A percentile compares a stretch with the other conserved stretches of the same genome.
phyloP scores from a whole-genome alignment of 1,139 yeast genomes.

The Debaryomyces psychrophilus region DNA sequence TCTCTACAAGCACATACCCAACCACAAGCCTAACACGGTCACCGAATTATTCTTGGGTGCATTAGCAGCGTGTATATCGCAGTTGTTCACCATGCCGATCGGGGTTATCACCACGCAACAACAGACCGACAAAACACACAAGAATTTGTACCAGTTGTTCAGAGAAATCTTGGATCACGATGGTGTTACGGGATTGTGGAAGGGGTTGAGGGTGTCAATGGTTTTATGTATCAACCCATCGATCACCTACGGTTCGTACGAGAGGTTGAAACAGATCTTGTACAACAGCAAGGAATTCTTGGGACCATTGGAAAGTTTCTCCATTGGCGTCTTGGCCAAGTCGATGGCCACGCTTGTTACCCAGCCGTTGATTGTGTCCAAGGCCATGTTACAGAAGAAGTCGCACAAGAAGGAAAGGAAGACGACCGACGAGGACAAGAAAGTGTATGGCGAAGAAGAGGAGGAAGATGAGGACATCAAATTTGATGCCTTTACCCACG shows the following conservation, averaged over 20 bases:
- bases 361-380: constrained; percentile 84
- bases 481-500: constrained; percentile 45
- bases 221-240: constrained; percentile 84
- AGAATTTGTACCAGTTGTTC: constrained; percentile 50
- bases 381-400: constrained; percentile 75
- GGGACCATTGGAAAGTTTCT: constrained; percentile 68
- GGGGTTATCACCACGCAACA: constrained; percentile 84
- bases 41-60: constrained; percentile 82
- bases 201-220: constrained; percentile 79
- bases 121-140: constrained; percentile 59
- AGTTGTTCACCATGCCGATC: constrained; percentile 80
- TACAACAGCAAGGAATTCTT: constrained; percentile 52
- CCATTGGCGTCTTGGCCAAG: constrained; percentile 79
- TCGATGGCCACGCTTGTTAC: constrained; percentile 79
- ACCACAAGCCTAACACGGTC: constrained; percentile 55
- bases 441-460: constrained; percentile 31
- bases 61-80: constrained; percentile 83
- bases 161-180: constrained; percentile 64
- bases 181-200: constrained; percentile 78
- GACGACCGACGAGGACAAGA: constrained; percentile 18
- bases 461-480: constrained; percentile 39
- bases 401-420: constrained; percentile 21
- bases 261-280: constrained; percentile 61
- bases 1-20: constrained; percentile 41
- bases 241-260: constrained; percentile 83